Conservation (phyloP, 2,329 filamentous ascomycete species). For the Alternaria atra region DNA sequence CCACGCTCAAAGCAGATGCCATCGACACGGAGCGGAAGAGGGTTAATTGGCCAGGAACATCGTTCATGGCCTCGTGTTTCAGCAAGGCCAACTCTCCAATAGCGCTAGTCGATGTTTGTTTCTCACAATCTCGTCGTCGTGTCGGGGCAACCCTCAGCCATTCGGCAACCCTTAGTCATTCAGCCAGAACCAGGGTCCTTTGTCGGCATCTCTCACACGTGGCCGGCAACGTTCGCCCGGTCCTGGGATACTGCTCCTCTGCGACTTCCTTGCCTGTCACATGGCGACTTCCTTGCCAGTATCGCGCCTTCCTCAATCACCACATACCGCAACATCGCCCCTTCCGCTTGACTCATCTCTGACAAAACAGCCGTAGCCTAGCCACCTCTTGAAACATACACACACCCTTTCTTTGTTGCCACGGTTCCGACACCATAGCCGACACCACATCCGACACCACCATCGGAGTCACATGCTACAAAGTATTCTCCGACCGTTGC, state of each 20-base stretch:
- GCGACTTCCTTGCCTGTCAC: not conserved
- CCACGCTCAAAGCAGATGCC: conserved; percentile 32
- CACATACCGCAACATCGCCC: too few species aligned
- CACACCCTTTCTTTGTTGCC: conserved; percentile 27
- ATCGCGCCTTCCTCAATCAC: conserved; percentile 1
- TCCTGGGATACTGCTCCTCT: not conserved
- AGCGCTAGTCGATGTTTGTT: conserved; percentile 6
- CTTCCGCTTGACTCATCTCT: not conserved
- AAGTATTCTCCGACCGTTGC: conserved; percentile 8
- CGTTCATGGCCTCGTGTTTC: conserved; percentile 32
- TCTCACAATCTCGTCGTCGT: not conserved
- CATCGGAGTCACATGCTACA: not conserved
- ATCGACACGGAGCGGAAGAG: conserved; percentile 10
- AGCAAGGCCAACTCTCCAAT: conserved; percentile 11
- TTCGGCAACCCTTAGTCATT: not conserved
- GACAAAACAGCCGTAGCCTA: conserved; percentile 10
- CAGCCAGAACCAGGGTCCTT: not conserved
- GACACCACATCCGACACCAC: not conserved
- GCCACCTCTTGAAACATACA: conserved; percentile 35
- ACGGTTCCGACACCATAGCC: conserved; percentile 20
- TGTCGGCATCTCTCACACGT: conserved; percentile 21
- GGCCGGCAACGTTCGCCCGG: conserved; percentile 15
- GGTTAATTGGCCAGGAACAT: conserved; percentile 25
- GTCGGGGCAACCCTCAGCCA: too few species aligned
- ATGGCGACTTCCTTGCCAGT: not conserved